Conservation (phyloP, 768 basidiomycete genomes). For the Leccinum subgranulosum region DNA sequence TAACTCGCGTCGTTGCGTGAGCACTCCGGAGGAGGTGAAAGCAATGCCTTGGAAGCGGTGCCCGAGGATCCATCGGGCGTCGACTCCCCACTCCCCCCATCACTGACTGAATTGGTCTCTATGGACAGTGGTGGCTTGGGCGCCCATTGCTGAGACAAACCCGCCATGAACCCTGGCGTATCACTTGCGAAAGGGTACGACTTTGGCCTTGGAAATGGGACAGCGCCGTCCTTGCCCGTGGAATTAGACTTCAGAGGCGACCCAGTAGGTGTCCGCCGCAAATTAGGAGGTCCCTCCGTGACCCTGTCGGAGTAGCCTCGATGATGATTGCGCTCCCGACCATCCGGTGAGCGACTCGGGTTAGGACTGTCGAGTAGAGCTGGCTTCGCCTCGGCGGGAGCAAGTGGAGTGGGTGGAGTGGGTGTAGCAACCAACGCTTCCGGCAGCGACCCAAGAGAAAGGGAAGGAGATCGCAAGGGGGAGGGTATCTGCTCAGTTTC, state of each 20-base stretch:
- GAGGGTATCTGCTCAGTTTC: not conserved
- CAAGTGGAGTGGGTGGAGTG: not conserved
- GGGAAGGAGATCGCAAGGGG: not conserved
- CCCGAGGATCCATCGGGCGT: conserved; percentile 48
- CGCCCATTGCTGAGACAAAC: conserved; percentile 2
- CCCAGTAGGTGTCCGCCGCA: conserved; percentile 50
- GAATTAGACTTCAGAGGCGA: conserved; percentile 34
- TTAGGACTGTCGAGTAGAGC: conserved; percentile 6
- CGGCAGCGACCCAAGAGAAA: conserved; percentile 25
- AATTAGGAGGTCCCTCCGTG: conserved; percentile 26
- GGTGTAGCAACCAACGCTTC: conserved; percentile 11
- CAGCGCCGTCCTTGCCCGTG: conserved; percentile 20
- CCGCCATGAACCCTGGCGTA: conserved; percentile 5
- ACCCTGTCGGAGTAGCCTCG: conserved; percentile 53
- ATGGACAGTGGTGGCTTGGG: conserved; percentile 14
- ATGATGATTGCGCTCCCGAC: conserved; percentile 46
- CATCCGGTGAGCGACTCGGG: conserved; percentile 10
- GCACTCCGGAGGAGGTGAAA: conserved; percentile 38
- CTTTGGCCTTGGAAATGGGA: conserved; percentile 29
- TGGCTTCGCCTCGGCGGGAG: conserved; percentile 12
- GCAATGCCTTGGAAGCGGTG: conserved; percentile 41
- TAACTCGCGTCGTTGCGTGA: conserved; percentile 43
- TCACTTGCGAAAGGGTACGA: conserved; percentile 34
- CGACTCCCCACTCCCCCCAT: conserved; percentile 34
- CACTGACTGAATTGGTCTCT: conserved; percentile 7